A percentile compares a stretch with the other conserved stretches of the same genome.
These are phyloP conservation scores for Trichoderma semiorbis DNA, from an alignment of 2,329 filamentous ascomycete species.

Conservation along the genomic window DNA sequence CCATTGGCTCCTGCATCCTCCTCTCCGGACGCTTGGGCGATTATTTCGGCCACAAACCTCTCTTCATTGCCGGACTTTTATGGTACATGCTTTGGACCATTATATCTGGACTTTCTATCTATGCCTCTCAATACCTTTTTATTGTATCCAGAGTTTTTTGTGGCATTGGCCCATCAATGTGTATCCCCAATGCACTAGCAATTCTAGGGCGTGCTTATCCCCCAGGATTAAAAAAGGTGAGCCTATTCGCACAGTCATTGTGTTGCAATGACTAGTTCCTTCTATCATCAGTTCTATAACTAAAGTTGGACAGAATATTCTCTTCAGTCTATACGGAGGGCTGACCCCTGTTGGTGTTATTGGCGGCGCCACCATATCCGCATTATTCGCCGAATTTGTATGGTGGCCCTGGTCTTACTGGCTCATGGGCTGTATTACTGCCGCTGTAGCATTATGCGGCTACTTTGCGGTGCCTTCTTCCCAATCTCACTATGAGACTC, in stretches of 20 bases:
- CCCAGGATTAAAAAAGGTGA: conserved; percentile 39
- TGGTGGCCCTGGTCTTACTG: conserved; percentile 52
- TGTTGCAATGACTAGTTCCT: not conserved
- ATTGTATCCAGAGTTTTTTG: conserved; percentile 53
- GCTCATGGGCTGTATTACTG: conserved; percentile 15
- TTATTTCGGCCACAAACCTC: conserved; percentile 53
- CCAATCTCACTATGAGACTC: not conserved
- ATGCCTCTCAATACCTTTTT: conserved; percentile 43
- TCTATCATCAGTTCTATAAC: not conserved
- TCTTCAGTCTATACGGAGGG: not conserved
- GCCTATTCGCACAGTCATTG: too few relatives aligned
- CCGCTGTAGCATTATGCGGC: too few relatives aligned
- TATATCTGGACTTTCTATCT: conserved; percentile 41
- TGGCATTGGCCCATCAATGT: conserved; percentile 59
- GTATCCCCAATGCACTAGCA: conserved; percentile 62
- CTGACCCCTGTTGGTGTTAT: not conserved
- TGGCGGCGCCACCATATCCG: conserved; percentile 27
- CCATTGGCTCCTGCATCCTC: conserved; percentile 55
- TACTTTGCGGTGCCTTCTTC: not conserved
- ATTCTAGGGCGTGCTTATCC: conserved; percentile 56
- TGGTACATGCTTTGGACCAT: conserved; percentile 56
- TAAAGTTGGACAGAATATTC: not conserved
- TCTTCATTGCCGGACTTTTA: conserved; percentile 51
- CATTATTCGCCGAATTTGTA: conserved; percentile 25
- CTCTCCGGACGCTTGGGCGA: conserved; percentile 51